Percentiles rank a stretch among this genome's conserved stretches.
Conservation (phyloP, 495 filamentous ascomycete genomes). For the Penicillium macrosclerotiorum region DNA sequence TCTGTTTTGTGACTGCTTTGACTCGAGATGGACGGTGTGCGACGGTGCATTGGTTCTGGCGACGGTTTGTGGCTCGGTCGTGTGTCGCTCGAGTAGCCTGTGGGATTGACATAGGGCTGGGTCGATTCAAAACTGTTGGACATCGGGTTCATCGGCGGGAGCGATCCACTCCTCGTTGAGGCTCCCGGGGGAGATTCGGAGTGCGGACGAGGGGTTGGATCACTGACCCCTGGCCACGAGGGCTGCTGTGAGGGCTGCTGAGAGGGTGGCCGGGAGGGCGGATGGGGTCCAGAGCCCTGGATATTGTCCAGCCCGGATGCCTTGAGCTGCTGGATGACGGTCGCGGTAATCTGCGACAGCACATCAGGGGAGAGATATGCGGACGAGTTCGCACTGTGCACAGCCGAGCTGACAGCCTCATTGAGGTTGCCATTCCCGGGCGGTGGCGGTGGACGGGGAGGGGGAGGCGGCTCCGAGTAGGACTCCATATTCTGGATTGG, state of each 20-base stretch:
- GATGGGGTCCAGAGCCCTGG: conserved; percentile 19
- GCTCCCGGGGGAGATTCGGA: conserved; percentile 28
- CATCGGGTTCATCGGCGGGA: conserved; percentile 18
- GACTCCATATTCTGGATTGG: conserved; percentile 21
- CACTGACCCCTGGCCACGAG: conserved; percentile 25
- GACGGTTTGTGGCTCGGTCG: conserved; percentile 25
- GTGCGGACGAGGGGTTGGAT: conserved; percentile 27
- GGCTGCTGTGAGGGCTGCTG: conserved; percentile 34
- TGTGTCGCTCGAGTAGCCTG: conserved; percentile 20
- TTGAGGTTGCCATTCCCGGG: conserved; percentile 33
- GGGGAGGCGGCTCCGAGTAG: conserved; percentile 15
- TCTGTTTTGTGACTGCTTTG: conserved; percentile 33
- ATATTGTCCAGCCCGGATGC: conserved; percentile 39
- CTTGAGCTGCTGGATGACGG: conserved; percentile 53
- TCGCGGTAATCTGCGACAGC: conserved; percentile 51
- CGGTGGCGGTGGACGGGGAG: conserved; percentile 7
- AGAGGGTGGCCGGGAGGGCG: conserved; percentile 29
- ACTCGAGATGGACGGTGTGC: conserved; percentile 31
- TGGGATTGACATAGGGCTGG: conserved; percentile 42
- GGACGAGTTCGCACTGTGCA: conserved; percentile 33
- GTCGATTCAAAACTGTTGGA: conserved; percentile 34
- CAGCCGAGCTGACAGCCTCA: conserved; percentile 49
- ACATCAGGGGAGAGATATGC: conserved; percentile 48
- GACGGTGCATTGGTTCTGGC: conserved; percentile 19
- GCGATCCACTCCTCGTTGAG: conserved; percentile 18